A percentile compares a stretch with the other conserved stretches of the same genome.
Conservation (phyloP, 1,139 yeast genomes). For the Candida tetrigidarum region DNA sequence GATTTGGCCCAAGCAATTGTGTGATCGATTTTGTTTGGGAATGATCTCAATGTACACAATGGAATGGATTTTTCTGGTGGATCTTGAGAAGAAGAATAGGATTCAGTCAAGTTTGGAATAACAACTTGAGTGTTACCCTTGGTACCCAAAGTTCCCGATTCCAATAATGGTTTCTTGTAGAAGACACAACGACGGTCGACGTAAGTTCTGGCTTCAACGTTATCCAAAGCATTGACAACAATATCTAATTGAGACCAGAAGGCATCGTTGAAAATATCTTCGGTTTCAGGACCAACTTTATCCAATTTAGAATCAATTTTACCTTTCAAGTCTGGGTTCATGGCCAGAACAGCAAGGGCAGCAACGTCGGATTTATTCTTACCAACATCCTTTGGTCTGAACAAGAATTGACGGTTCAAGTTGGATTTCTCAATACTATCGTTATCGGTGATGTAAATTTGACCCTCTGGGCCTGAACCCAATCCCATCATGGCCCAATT, state of each 20-base stretch:
- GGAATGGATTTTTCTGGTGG: constrained; percentile 99
- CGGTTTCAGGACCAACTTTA: constrained; percentile 94
- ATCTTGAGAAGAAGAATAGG: constrained; percentile 95
- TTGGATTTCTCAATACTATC: constrained; percentile 96
- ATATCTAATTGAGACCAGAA: constrained; percentile 87
- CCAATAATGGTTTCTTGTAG: constrained; percentile 87
- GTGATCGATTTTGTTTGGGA: constrained; percentile 98
- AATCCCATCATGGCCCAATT: constrained; percentile 98
- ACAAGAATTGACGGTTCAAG: constrained; percentile 93
- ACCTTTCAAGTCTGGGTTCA: constrained; percentile 85
- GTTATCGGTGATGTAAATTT: constrained; percentile 85
- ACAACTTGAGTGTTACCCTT: constrained; percentile 98
- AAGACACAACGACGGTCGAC: constrained; percentile 97
- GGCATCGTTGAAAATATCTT: constrained; percentile 78
- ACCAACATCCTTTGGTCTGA: constrained; percentile 95
- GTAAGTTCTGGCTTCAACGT: constrained; percentile 96
- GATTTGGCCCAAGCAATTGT: constrained; percentile 99
- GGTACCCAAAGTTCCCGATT: constrained; percentile 97
- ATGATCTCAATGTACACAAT: constrained; percentile 92
- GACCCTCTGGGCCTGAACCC: constrained; percentile 90
- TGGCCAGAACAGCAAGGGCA: constrained; percentile 75
- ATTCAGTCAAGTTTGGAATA: constrained; percentile 90
- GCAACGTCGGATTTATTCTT: constrained; percentile 90
- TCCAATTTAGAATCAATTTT: constrained; percentile 79
- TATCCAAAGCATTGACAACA: constrained; percentile 96